phyloP scores from a whole-genome alignment of 768 basidiomycete species.

The Clathrus columnatus region DNA sequence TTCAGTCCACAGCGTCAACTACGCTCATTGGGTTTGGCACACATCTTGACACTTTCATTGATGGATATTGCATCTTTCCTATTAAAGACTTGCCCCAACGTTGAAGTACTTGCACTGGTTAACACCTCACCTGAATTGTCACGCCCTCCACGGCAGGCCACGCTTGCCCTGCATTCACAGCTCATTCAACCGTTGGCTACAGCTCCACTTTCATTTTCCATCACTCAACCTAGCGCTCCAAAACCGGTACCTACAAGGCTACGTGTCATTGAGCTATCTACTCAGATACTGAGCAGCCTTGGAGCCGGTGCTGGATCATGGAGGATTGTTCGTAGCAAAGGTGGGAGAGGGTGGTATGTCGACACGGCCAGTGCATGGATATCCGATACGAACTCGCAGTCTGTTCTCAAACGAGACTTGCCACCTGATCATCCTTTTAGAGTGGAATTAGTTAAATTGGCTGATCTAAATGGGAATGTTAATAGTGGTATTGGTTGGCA shows the following conservation, averaged over 20 bases:
- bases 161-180: conserved; percentile 66
- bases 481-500: conserved; percentile 92
- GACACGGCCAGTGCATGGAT: conserved; percentile 83
- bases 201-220: conserved; percentile 63
- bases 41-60: conserved; percentile 67
- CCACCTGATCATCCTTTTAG: conserved; percentile 56
- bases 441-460: conserved; percentile 59
- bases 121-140: conserved; percentile 71
- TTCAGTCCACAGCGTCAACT: conserved; percentile 63
- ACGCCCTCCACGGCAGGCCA: conserved; percentile 53
- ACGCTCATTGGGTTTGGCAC: conserved; percentile 83
- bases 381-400: conserved; percentile 33
- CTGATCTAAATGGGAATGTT: conserved; percentile 82
- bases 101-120: conserved; percentile 81
- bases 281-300: conserved; percentile 57
- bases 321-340: conserved; percentile 87
- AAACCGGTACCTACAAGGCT: conserved; percentile 56
- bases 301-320: conserved; percentile 78
- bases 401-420: conserved; percentile 49
- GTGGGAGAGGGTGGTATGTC: conserved; percentile 92
- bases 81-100: conserved; percentile 52
- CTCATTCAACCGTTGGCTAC: conserved; percentile 75
- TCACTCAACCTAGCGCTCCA: conserved; percentile 24
- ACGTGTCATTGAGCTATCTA: conserved; percentile 80
- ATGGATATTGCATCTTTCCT: conserved; percentile 62